phyloP scores from a whole-genome alignment of 2,329 filamentous ascomycete species.

The Elsinoe batatas region DNA sequence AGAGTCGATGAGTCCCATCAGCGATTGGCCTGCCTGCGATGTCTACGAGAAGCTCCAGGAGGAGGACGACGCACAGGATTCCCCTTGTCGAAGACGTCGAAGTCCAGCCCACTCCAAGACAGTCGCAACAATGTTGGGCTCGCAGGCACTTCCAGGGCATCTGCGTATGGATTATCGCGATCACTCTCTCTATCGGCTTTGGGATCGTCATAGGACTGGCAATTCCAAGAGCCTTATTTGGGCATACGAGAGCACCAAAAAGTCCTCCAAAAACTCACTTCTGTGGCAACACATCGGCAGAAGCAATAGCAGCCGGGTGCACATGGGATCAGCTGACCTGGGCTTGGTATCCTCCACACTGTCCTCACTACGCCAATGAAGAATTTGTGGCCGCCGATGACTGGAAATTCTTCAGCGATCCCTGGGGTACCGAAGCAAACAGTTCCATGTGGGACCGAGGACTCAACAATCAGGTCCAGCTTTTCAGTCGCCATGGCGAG shows the following conservation, averaged over 20 bases:
- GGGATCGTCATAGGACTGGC: neutral
- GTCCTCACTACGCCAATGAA: slow-evolving; percentile 3
- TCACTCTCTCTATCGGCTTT: neutral
- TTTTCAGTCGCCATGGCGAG: slow-evolving; percentile 3
- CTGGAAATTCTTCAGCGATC: slow-evolving; percentile 1
- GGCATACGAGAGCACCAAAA: neutral
- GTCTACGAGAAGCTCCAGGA: neutral
- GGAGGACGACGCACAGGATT: neutral
- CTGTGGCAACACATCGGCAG: neutral
- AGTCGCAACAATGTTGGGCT: neutral
- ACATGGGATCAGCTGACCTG: slow-evolving; percentile 2
- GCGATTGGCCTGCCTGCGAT: neutral
- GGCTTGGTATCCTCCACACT: slow-evolving; percentile 1
- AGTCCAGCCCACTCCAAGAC: neutral
- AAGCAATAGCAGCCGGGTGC: neutral
- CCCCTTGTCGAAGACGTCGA: neutral
- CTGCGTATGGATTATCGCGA: neutral
- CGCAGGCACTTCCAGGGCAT: neutral
- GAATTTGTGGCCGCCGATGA: neutral
- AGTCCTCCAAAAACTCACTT: neutral
- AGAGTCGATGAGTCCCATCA: neutral
- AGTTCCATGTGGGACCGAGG: neutral
- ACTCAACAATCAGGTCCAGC: slow-evolving; percentile 2
- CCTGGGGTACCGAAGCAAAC: neutral
- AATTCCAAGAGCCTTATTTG: neutral